Conservation (phyloP, 164 flowering plant species). For the Chloranthus sessilifolius region DNA sequence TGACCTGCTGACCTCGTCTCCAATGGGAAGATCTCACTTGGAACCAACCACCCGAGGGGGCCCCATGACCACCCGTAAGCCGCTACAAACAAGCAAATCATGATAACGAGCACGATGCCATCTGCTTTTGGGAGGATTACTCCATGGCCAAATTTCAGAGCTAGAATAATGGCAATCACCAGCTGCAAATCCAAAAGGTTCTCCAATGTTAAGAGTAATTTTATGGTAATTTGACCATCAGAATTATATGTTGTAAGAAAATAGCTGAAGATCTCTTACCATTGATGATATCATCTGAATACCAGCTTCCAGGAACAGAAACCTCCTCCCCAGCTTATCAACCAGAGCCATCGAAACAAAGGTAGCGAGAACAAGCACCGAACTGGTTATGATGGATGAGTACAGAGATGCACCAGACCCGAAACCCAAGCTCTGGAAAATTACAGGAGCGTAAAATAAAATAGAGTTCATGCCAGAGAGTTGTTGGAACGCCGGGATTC, state of each 20-base stretch:
- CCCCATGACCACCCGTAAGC: constrained; percentile 83
- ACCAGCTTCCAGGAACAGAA: constrained; percentile 82
- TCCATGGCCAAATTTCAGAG: constrained; percentile 71
- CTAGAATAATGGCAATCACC: constrained; percentile 50
- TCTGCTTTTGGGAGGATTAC: constrained; percentile 40
- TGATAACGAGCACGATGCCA: constrained; percentile 50
- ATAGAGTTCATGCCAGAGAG: constrained; percentile 88
- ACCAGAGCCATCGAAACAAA: constrained; percentile 73
- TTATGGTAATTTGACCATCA: too few species aligned
- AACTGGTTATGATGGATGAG: constrained; percentile 64
- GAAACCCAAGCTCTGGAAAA: constrained; percentile 82
- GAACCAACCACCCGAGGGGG: constrained; percentile 89
- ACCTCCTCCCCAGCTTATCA: constrained; percentile 73
- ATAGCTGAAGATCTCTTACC: constrained; percentile 32
- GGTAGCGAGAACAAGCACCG: constrained; percentile 56
- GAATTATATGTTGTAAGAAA: neutral
- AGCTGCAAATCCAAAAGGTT: constrained; percentile 39
- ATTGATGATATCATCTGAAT: constrained; percentile 63
- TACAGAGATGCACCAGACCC: constrained; percentile 55
- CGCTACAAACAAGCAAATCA: constrained; percentile 48
- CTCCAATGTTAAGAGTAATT: too few species aligned
- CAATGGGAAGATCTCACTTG: constrained; percentile 88
- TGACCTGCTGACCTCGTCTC: constrained; percentile 93
- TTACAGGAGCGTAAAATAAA: constrained; percentile 88
- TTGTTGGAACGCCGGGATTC: constrained; percentile 90